These are phyloP conservation scores for Rhynchospora breviuscula DNA, from an alignment of 176 grass and related monocot species.

Conservation along the genomic window DNA sequence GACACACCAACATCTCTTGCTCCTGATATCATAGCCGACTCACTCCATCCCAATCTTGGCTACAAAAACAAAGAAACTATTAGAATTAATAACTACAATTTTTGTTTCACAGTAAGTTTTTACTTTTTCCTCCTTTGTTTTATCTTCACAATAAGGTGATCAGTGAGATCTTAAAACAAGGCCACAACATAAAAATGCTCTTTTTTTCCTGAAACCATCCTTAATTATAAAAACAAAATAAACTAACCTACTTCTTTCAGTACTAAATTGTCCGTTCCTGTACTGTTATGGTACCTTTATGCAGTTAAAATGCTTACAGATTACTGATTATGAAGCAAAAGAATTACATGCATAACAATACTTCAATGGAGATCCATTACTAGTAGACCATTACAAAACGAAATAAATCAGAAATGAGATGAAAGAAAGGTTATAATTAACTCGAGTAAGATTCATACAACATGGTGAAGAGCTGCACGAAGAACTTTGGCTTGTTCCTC, in stretches of 20 bases:
- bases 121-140: background rate
- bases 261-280: background rate
- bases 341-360: background rate
- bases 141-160: background rate
- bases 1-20: constrained; percentile 76
- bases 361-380: background rate
- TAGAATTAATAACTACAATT: background rate
- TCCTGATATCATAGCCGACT: constrained; percentile 78
- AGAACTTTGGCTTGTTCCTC: constrained; percentile 76
- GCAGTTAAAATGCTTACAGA: background rate
- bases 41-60: constrained; percentile 88
- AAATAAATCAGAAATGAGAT: background rate
- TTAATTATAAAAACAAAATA: background rate
- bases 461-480: constrained; percentile 73
- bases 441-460: constrained; percentile 35
- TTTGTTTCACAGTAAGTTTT: background rate
- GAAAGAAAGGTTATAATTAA: background rate
- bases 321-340: background rate
- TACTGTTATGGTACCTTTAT: background rate
- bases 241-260: background rate
- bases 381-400: background rate
- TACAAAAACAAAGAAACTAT: constrained; percentile 5
- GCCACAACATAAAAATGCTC: background rate
- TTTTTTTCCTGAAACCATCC: background rate
- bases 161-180: background rate